A percentile compares a stretch with the other conserved stretches of the same genome.
Conservation (phyloP, 305 asterid genomes). For the Caryopteris hybrid region DNA sequence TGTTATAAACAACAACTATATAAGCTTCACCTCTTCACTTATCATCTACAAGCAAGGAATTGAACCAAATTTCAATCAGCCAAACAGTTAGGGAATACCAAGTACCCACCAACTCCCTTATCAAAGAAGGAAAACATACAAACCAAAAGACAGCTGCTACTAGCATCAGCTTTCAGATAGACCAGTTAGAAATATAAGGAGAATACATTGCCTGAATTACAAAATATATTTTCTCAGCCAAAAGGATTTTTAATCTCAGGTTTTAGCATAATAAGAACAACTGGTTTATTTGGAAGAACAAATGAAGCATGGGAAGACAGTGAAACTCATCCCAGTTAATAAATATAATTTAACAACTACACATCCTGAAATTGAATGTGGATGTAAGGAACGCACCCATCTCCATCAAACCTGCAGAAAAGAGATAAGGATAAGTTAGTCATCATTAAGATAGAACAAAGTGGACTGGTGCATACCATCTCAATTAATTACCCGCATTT, state of each 20-base stretch:
- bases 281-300: not conserved
- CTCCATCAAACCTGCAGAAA: constrained; percentile 95
- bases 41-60: constrained; percentile 2
- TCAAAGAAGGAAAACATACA: not conserved
- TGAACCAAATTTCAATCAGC: constrained; percentile 6
- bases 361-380: constrained; percentile 10
- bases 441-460: constrained; percentile 6
- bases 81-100: not conserved
- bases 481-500: not conserved
- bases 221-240: not conserved
- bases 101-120: not conserved
- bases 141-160: not conserved
- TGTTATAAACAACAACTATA: not conserved
- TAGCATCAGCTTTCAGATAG: not conserved
- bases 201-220: not conserved
- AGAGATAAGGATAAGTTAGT: constrained; percentile 19
- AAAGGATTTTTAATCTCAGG: not conserved
- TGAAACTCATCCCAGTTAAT: constrained; percentile 1
- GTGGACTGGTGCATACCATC: constrained; percentile 7
- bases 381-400: constrained; percentile 66
- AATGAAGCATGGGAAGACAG: not conserved
- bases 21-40: not conserved
- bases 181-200: not conserved
- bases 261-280: not conserved
- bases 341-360: constrained; percentile 6